phyloP scores from a whole-genome alignment of 768 basidiomycete genomes.

The Sistotremastrum niveocremeum region DNA sequence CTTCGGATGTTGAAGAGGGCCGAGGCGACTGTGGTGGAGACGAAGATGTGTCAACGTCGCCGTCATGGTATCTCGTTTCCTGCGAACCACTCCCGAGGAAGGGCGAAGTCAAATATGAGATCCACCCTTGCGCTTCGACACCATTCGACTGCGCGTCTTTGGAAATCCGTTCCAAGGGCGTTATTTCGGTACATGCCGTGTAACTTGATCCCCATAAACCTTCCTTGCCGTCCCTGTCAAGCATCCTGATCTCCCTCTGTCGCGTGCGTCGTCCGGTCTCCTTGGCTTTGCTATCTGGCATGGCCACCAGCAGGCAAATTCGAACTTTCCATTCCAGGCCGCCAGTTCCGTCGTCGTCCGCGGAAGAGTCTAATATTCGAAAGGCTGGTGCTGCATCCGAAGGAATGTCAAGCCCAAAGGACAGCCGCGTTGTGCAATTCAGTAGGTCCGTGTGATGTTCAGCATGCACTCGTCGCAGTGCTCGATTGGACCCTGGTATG shows the following conservation, averaged over 20 bases:
- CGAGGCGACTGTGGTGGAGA: conserved; percentile 1
- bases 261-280: conserved; percentile 26
- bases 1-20: conserved; percentile 3
- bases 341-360: conserved; percentile 26
- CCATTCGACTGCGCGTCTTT: conserved; percentile 12
- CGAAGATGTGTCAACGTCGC: conserved; percentile 23
- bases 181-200: conserved; percentile 41
- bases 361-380: conserved; percentile 17
- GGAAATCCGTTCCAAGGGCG: conserved; percentile 39
- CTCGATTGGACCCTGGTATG: conserved; percentile 21
- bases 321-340: conserved; percentile 88
- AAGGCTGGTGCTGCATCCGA: conserved; percentile 86
- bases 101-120: conserved; percentile 27
- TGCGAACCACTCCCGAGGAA: conserved; percentile 19
- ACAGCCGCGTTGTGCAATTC: conserved; percentile 56
- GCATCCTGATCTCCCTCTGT: conserved; percentile 32
- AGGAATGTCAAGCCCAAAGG: conserved; percentile 86
- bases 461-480: conserved; percentile 61
- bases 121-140: conserved; percentile 17
- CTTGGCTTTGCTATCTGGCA: conserved; percentile 19
- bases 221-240: conserved; percentile 41
- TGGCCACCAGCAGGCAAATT: conserved; percentile 71
- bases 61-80: conserved; percentile 46
- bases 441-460: conserved; percentile 76
- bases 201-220: conserved; percentile 67